phyloP scores from a whole-genome alignment of 148 eudicot genomes.

The Oxyria digyna region DNA sequence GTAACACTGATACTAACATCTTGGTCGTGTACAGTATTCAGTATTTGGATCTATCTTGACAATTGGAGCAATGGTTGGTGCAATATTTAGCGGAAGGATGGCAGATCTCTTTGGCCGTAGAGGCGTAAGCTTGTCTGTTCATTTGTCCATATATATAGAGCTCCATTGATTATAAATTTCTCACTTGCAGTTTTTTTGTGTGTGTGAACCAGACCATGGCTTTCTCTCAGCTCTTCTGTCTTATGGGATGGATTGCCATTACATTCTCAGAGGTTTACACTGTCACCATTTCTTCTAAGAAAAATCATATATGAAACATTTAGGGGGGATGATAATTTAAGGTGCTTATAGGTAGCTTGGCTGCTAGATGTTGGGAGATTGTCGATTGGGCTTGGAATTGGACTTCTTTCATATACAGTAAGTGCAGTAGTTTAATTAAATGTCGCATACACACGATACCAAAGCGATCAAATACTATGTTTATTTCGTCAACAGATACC shows the following conservation, averaged over 20 bases:
- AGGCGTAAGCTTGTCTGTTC: constrained; percentile 22
- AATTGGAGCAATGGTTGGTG: constrained; percentile 49
- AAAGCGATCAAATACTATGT: neutral
- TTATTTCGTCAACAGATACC: constrained; percentile 49
- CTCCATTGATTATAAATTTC: neutral
- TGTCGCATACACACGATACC: neutral
- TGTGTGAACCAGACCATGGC: constrained; percentile 47
- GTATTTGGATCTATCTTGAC: constrained; percentile 47
- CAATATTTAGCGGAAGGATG: constrained; percentile 38
- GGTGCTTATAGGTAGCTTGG: constrained; percentile 38
- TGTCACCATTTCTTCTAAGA: neutral
- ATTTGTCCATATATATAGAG: neutral
- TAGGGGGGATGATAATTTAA: neutral
- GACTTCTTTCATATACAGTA: constrained; percentile 72
- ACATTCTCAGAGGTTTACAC: constrained; percentile 39
- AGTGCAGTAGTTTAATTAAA: constrained; percentile 3
- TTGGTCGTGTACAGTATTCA: constrained; percentile 24
- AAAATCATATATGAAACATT: neutral
- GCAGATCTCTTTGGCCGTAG: constrained; percentile 36
- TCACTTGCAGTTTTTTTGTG: neutral
- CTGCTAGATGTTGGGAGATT: constrained; percentile 60
- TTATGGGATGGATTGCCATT: constrained; percentile 54
- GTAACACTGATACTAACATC: neutral
- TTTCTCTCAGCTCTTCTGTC: constrained; percentile 42
- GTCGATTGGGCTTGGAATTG: constrained; percentile 51